Percentiles rank a stretch among this genome's conserved stretches.
phyloP scores from a whole-genome alignment of 345 rosid species.

The Hibiscus mutabilis region DNA sequence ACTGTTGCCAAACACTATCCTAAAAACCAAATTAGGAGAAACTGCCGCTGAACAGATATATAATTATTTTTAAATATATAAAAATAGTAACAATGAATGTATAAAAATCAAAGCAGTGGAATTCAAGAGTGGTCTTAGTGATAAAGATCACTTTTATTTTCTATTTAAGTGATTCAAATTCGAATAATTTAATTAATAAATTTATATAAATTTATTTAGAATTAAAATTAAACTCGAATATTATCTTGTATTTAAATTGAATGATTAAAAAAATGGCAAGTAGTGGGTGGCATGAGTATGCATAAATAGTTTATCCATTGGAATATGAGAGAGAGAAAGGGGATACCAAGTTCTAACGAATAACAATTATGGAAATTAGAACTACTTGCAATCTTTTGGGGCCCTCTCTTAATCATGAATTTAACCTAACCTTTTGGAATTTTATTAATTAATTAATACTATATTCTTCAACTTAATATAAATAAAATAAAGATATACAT shows the following conservation, averaged over 20 bases:
- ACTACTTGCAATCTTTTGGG: slow-evolving; percentile 29
- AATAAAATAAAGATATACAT: background rate
- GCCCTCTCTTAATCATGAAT: slow-evolving; percentile 33
- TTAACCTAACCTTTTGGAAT: slow-evolving; percentile 27
- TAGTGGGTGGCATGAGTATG: slow-evolving; percentile 21
- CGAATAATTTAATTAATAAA: too few species aligned
- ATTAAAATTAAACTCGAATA: too few species aligned
- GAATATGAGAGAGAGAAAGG: background rate
- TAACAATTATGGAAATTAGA: slow-evolving; percentile 11
- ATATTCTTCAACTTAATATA: slow-evolving; percentile 1
- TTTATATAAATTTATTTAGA: too few species aligned
- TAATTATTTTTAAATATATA: too few species aligned
- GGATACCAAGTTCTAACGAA: slow-evolving; percentile 2
- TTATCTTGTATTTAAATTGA: too few species aligned
- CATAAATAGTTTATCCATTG: background rate
- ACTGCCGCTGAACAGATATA: too few species aligned
- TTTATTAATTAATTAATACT: background rate
- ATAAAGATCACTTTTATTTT: too few species aligned
- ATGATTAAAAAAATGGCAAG: background rate
- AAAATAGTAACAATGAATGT: too few species aligned
- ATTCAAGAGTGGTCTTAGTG: too few species aligned
- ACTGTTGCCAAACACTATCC: too few species aligned
- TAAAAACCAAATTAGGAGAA: too few species aligned
- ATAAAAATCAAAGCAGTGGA: slow-evolving; percentile 4
- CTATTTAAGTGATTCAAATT: too few species aligned